Conservation (phyloP, 495 filamentous ascomycete genomes). For the Penicillium fimorum region DNA sequence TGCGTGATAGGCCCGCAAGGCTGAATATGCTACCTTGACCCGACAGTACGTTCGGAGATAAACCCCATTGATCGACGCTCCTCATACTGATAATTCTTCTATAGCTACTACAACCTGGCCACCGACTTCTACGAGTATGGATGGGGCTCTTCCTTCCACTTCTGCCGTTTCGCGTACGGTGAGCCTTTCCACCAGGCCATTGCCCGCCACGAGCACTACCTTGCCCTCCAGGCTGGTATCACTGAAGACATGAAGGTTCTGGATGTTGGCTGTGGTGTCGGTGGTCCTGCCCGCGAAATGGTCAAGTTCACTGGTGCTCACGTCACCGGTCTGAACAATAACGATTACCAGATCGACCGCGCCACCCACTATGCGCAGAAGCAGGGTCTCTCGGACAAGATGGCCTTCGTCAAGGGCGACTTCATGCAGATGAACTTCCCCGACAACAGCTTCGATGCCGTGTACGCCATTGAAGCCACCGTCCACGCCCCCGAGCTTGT, state of each 20-base stretch:
- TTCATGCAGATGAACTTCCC: conserved; percentile 99
- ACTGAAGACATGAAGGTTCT: conserved; percentile 84
- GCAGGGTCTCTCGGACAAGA: conserved; percentile 77
- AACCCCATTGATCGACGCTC: conserved; percentile 1
- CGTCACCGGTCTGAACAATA: conserved; percentile 95
- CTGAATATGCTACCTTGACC: conserved; percentile 92
- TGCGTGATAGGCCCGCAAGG: conserved; percentile 64
- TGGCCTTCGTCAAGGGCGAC: conserved; percentile 91
- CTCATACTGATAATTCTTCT: conserved; percentile 21
- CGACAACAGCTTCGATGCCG: conserved; percentile 86
- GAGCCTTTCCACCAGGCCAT: conserved; percentile 92
- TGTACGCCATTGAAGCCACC: conserved; percentile 98
- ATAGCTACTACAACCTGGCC: conserved; percentile 94
- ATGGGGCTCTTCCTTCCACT: conserved; percentile 95
- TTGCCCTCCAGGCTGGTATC: conserved; percentile 86
- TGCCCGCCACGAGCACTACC: conserved; percentile 97
- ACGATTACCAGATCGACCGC: conserved; percentile 98
- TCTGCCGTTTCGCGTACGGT: conserved; percentile 89
- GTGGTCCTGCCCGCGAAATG: conserved; percentile 96
- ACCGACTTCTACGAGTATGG: conserved; percentile 98
- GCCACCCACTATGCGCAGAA: conserved; percentile 80
- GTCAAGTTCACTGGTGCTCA: conserved; percentile 91
- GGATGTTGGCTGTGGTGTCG: conserved; percentile 97
- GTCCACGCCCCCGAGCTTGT: conserved; percentile 93
- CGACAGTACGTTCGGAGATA: conserved; percentile 66